Conservation (phyloP, 2,329 filamentous ascomycete species). For the Botryosphaeria dothidea region DNA sequence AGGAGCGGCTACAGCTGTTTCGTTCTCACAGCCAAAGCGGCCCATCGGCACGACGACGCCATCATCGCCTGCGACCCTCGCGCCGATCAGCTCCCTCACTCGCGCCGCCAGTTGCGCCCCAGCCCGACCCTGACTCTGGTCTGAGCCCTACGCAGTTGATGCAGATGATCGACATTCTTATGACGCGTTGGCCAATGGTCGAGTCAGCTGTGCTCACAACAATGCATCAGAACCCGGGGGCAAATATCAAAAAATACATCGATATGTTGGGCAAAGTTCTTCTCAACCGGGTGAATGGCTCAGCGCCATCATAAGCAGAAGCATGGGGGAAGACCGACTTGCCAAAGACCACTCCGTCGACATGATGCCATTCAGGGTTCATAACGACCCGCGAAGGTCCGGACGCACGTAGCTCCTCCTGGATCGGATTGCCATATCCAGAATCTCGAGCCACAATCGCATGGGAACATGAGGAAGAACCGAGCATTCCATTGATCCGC, state of each 20-base stretch:
- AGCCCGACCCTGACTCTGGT: not conserved
- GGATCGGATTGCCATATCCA: not conserved
- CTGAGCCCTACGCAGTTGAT: not conserved
- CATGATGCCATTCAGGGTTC: not conserved
- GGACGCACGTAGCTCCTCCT: not conserved
- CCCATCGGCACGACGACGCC: not conserved
- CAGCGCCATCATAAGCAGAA: not conserved
- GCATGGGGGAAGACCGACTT: not conserved
- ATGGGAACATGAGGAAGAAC: not conserved
- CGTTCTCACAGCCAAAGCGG: conserved; percentile 6
- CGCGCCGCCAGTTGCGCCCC: not conserved
- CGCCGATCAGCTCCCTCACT: not conserved
- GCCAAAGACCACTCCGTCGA: not conserved
- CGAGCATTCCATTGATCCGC: not conserved
- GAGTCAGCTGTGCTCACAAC: not conserved
- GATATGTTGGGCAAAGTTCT: not conserved
- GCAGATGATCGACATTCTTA: conserved; percentile 14
- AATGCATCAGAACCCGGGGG: conserved; percentile 2
- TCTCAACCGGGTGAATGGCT: not conserved
- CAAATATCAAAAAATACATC: conserved; percentile 3
- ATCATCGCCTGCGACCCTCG: conserved; percentile 1
- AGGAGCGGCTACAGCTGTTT: not conserved
- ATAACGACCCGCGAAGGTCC: not conserved
- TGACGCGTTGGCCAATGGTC: conserved; percentile 14
- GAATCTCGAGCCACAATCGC: not conserved